Conservation (phyloP, 768 basidiomycete genomes). For the Boletus fagicola region DNA sequence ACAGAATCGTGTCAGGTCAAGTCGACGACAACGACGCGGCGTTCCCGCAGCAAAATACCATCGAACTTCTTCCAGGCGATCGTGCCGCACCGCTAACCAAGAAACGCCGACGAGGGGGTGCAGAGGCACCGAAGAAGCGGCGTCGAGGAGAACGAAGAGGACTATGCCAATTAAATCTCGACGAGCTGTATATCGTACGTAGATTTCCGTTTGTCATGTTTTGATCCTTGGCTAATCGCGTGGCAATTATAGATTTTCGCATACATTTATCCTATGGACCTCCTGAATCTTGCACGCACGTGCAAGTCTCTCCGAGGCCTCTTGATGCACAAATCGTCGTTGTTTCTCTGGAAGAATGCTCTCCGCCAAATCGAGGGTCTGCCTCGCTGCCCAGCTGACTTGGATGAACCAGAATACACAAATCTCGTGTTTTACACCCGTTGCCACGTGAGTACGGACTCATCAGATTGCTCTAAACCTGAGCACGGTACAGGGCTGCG, state of each 20-base stretch:
- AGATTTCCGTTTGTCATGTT: background rate
- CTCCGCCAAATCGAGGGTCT: slow-evolving; percentile 37
- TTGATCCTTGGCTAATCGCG: background rate
- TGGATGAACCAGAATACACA: slow-evolving; percentile 45
- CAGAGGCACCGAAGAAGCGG: slow-evolving; percentile 8
- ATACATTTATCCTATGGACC: slow-evolving; percentile 37
- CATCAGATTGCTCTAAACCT: background rate
- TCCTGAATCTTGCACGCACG: slow-evolving; percentile 39
- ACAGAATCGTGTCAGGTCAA: background rate
- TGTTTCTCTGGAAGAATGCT: slow-evolving; percentile 26
- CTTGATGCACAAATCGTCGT: slow-evolving; percentile 34
- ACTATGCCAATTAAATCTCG: slow-evolving; percentile 20
- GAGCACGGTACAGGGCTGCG: slow-evolving; percentile 9
- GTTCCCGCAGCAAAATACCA: background rate
- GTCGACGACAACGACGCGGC: background rate
- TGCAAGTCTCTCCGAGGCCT: slow-evolving; percentile 39
- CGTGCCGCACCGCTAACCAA: background rate
- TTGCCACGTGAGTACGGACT: slow-evolving; percentile 23
- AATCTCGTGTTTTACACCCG: slow-evolving; percentile 37
- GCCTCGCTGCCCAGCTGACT: slow-evolving; percentile 44
- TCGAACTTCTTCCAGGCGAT: background rate
- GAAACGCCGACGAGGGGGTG: slow-evolving; percentile 4
- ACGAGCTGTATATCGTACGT: slow-evolving; percentile 21
- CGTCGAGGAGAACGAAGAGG: slow-evolving; percentile 4
- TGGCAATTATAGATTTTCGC: slow-evolving; percentile 36